phyloP scores from a whole-genome alignment of 495 filamentous ascomycete species.

The Penicillium nucicola region DNA sequence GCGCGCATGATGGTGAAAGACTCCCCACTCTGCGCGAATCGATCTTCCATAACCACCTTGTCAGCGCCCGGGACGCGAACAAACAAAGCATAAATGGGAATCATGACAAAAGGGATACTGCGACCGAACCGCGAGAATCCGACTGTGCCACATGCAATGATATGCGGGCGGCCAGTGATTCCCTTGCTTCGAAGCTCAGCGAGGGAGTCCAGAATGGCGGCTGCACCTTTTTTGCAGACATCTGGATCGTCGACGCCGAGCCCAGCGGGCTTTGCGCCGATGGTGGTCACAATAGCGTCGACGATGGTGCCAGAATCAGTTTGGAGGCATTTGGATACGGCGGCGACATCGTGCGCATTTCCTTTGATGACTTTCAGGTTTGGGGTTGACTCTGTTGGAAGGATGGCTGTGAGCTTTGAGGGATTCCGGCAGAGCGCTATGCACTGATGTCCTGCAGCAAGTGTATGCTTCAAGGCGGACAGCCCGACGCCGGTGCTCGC shows the following conservation, averaged over 20 bases:
- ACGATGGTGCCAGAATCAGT: constrained; percentile 18
- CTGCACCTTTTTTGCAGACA: constrained; percentile 53
- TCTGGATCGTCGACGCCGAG: constrained; percentile 46
- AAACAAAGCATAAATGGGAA: constrained; percentile 49
- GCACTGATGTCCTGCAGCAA: constrained; percentile 48
- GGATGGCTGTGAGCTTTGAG: constrained; percentile 51
- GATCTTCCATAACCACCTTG: constrained; percentile 58
- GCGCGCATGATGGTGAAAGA: constrained; percentile 45
- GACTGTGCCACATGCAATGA: constrained; percentile 52
- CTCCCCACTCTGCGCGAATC: constrained; percentile 30
- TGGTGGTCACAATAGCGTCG: constrained; percentile 30
- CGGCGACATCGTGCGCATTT: constrained; percentile 44
- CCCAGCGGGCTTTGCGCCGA: constrained; percentile 25
- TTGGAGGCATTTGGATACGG: constrained; percentile 36
- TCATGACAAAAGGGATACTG: constrained; percentile 50
- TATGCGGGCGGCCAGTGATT: constrained; percentile 30
- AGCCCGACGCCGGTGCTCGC: constrained; percentile 49
- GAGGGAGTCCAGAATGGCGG: constrained; percentile 44
- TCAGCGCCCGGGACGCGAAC: constrained; percentile 53
- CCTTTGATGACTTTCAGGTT: constrained; percentile 51
- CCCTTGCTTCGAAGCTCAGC: constrained; percentile 17
- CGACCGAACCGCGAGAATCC: constrained; percentile 45
- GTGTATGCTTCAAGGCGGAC: constrained; percentile 44
- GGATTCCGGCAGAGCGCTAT: constrained; percentile 59
- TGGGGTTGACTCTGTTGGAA: constrained; percentile 26